Conservation (phyloP, 2,329 filamentous ascomycete genomes). For the Phaeophleospora eucalypticola region DNA sequence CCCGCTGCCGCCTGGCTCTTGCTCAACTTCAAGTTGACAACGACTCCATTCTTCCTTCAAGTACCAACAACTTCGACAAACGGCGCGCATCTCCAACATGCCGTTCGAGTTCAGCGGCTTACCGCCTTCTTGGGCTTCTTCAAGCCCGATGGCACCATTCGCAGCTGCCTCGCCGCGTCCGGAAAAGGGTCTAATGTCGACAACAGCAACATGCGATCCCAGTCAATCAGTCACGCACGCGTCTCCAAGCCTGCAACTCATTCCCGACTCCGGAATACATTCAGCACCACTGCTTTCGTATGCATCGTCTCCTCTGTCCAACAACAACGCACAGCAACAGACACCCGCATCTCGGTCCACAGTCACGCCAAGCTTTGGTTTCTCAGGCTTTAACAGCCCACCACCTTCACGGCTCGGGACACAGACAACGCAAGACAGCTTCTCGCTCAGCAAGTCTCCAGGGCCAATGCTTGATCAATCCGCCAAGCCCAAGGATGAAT, state of each 20-base stretch:
- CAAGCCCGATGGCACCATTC: conserved; percentile 4
- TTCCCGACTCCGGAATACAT: too few relatives aligned
- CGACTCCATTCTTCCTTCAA: background rate
- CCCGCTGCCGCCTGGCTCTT: too few relatives aligned
- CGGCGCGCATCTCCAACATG: conserved; percentile 8
- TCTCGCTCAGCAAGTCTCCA: too few relatives aligned
- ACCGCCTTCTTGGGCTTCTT: conserved; percentile 2
- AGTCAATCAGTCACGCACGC: too few relatives aligned
- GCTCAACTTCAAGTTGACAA: background rate
- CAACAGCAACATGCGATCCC: background rate
- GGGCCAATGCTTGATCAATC: too few relatives aligned
- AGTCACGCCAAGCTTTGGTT: background rate
- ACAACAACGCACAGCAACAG: background rate
- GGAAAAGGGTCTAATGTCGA: background rate
- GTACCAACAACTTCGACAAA: too few relatives aligned
- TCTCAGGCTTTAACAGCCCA: background rate
- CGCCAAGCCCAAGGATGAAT: too few relatives aligned
- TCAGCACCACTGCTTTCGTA: too few relatives aligned
- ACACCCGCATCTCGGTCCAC: background rate
- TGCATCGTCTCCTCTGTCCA: too few relatives aligned
- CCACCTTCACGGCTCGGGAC: background rate
- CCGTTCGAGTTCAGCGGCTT: conserved; percentile 19
- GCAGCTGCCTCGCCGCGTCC: conserved; percentile 2
- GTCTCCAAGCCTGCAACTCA: too few relatives aligned
- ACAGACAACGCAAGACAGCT: too few relatives aligned